These are phyloP conservation scores for Schizophyllum amplum DNA, from an alignment of 1,284 basidiomycete species.

Conservation along the genomic window DNA sequence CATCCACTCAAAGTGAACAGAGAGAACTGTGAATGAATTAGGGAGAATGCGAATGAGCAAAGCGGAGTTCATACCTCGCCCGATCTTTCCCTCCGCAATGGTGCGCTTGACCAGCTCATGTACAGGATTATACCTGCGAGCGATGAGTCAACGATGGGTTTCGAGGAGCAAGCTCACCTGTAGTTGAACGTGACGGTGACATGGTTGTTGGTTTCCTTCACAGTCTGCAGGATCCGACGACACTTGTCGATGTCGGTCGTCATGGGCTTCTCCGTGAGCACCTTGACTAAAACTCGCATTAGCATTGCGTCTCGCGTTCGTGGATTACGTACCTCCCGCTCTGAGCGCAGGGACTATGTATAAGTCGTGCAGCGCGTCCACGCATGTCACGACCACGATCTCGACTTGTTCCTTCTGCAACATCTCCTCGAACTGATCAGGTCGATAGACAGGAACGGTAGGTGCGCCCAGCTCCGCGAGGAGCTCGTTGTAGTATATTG, in stretches of 20 bases:
- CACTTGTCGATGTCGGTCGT: conserved; percentile 44
- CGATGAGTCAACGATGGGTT: not conserved
- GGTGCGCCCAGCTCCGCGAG: conserved; percentile 30
- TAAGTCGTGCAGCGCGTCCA: conserved; percentile 41
- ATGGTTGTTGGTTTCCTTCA: conserved; percentile 32
- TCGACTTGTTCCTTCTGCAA: conserved; percentile 38
- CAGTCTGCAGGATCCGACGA: conserved; percentile 36
- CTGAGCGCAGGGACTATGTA: conserved; percentile 39
- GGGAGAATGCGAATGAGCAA: not conserved
- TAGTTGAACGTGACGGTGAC: conserved; percentile 39
- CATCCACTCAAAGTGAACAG: conserved; percentile 51
- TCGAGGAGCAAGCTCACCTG: conserved; percentile 19
- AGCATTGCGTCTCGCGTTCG: not conserved
- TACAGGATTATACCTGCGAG: conserved; percentile 41
- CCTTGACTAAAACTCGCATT: conserved; percentile 22
- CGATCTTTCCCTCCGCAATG: conserved; percentile 41
- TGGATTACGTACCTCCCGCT: conserved; percentile 25
- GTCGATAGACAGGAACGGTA: conserved; percentile 31
- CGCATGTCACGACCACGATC: conserved; percentile 42
- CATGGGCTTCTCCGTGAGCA: conserved; percentile 50
- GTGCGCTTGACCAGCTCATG: conserved; percentile 46
- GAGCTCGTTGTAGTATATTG: conserved; percentile 38
- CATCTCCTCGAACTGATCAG: conserved; percentile 40
- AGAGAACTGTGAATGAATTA: conserved; percentile 27
- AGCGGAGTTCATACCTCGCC: conserved; percentile 22